A percentile compares a stretch with the other conserved stretches of the same genome.
These are phyloP conservation scores for Trichoderma sp. DNA, from an alignment of 2,329 filamentous ascomycete genomes.

Conservation along the genomic window DNA sequence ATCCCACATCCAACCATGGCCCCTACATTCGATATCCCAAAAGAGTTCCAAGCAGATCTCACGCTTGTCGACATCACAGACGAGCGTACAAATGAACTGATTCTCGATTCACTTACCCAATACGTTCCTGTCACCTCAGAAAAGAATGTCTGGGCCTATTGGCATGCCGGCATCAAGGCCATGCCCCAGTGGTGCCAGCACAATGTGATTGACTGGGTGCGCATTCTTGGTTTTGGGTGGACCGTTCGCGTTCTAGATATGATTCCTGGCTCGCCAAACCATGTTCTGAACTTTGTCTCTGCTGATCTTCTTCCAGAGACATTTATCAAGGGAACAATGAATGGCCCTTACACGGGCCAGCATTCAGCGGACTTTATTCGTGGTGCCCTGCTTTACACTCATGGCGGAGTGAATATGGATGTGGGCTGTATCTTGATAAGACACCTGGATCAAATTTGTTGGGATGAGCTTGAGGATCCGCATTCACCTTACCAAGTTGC, in stretches of 20 bases:
- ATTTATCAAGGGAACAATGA: constrained; percentile 39
- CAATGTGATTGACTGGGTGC: constrained; percentile 39
- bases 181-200: constrained; percentile 30
- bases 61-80: background rate
- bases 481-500: constrained; percentile 32
- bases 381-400: constrained; percentile 37
- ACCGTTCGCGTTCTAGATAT: constrained; percentile 40
- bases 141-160: constrained; percentile 44
- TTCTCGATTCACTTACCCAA: background rate
- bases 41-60: background rate
- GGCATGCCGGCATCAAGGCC: constrained; percentile 35
- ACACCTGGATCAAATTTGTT: constrained; percentile 41
- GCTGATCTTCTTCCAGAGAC: constrained; percentile 35
- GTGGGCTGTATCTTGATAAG: constrained; percentile 41
- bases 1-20: background rate
- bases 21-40: background rate
- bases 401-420: constrained; percentile 46
- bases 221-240: constrained; percentile 34
- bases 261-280: constrained; percentile 35
- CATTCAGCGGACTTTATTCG: constrained; percentile 46
- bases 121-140: constrained; percentile 26
- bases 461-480: constrained; percentile 38
- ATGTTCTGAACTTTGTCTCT: constrained; percentile 36
- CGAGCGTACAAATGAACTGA: background rate
- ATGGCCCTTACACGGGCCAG: constrained; percentile 45